Evolutionary conservation across 208 protist species (phyloP).

Genomic region (Crithidia fasciculata): DNA sequence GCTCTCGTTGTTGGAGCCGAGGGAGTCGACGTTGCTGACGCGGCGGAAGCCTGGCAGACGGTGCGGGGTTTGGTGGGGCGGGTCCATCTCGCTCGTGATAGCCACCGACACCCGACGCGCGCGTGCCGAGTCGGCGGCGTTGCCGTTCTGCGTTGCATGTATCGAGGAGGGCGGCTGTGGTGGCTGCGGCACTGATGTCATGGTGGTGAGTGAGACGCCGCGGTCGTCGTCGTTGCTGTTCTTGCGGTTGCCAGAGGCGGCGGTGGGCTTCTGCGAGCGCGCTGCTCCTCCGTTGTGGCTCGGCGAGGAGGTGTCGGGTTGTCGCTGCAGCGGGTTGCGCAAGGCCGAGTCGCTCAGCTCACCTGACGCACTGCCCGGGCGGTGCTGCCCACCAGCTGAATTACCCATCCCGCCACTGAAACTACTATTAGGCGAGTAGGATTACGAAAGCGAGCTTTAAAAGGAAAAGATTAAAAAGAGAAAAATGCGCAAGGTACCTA

Average conservation of each 20-base stretch:
- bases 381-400: constrained; percentile 1
- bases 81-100: neutral
- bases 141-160: constrained; percentile 1
- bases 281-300: neutral
- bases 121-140: neutral
- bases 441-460: too few relatives aligned
- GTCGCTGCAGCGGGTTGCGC: constrained; percentile 14
- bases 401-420: constrained; percentile 13
- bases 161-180: neutral
- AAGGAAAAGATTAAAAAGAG: too few relatives aligned
- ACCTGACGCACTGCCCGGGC: neutral
- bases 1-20: constrained; percentile 11
- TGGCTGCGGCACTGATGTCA: neutral
- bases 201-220: neutral
- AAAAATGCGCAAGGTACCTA: too few relatives aligned
- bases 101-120: constrained; percentile 8
- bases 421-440: too few relatives aligned
- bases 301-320: neutral
- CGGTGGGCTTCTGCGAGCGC: too few relatives aligned
- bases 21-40: neutral
- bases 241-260: neutral
- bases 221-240: neutral
- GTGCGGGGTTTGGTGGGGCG: constrained; percentile 8
- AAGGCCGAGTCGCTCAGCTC: neutral
- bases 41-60: constrained; percentile 2